Base-by-base conservation (phyloP, 441 rosid species). In the Gossypium schwendimanii region DNA sequence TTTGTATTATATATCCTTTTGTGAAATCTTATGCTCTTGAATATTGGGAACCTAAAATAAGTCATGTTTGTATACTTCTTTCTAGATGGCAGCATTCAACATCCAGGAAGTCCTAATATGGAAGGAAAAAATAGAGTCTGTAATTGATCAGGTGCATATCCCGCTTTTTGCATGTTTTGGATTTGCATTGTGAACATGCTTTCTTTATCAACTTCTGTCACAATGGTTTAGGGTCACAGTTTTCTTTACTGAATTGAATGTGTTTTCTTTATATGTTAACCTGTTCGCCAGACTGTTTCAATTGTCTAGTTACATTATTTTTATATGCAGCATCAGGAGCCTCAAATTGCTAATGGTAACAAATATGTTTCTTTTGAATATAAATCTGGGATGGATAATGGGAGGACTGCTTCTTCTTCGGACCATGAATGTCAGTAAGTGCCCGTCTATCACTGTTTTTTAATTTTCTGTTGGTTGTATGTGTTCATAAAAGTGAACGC, bases 81-180 rank as follows among this genome's bases (percentile, higher is more conserved):
- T 74, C 74, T 82, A 96, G 99, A 96, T 96, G 99, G 99, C 99
- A 71, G 99, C 99, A 75, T 96, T 96, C 84, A 96, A 96, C 86
- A 93, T 96, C 78, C 98, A 94, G 81, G 98, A 96, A 83, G 97
- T 91, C 68, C 80, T 92, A 61, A 80, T 84, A 52, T 96, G 99
- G 99, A 96, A 90, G 89, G 98, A 91, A 72, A 93, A 91, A 77
- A 87, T 93, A 70, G 97, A 93, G 84, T 75, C 76, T 76, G 96
- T 93, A 53, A 96, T 96, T 60, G 99, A 96, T 83, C 97, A 87
- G 98, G 99, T 96, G 14, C 54, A 45, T 73, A 20, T 54, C 39
- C n/a, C 0, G 36, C 12, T 0, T 61, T 64, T 64, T 65, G 6
- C 55, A 3, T 36, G 66, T 4, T 54, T 14, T 17, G 17, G 53